These are phyloP conservation scores for Wickerhamomyces mucosus DNA, from an alignment of 805 yeast species.

Conservation along the genomic window DNA sequence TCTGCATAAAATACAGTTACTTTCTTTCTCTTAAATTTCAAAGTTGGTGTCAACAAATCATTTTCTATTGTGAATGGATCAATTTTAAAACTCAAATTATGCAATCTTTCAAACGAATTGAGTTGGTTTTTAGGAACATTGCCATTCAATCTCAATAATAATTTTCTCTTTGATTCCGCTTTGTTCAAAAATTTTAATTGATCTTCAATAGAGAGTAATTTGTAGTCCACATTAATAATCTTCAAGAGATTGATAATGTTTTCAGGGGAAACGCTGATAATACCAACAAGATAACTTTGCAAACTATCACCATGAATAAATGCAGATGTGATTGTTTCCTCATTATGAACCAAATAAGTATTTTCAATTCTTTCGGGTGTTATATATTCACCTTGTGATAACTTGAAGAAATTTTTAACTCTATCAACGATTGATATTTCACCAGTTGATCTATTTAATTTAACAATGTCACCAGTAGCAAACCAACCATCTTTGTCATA, in stretches of 20 bases:
- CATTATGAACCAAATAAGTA: conserved; percentile 42
- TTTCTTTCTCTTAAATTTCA: conserved; percentile 43
- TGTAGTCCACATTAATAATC: conserved; percentile 6
- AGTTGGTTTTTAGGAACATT: conserved; percentile 24
- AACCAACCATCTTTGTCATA: conserved; percentile 56
- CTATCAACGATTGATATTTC: conserved; percentile 57
- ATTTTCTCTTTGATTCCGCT: conserved; percentile 11
- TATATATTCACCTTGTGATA: conserved; percentile 59
- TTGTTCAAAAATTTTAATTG: conserved; percentile 9
- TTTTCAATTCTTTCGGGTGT: conserved; percentile 73
- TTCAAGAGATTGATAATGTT: conserved; percentile 9
- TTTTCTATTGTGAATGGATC: conserved; percentile 56
- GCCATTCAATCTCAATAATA: conserved; percentile 13
- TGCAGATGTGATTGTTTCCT: conserved; percentile 38
- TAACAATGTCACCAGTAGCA: conserved; percentile 57
- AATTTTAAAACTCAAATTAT: conserved; percentile 40
- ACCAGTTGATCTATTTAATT: conserved; percentile 35
- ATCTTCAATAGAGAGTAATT: conserved; percentile 6
- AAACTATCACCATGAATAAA: conserved; percentile 59
- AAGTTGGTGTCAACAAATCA: conserved; percentile 60
- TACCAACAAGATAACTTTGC: conserved; percentile 48
- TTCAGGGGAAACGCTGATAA: conserved; percentile 50
- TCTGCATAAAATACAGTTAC: conserved; percentile 35
- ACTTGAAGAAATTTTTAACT: conserved; percentile 69
- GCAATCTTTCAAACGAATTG: conserved; percentile 55